Evolutionary conservation across 352 stramenopile genomes (phyloP).

Genomic region (Pythium volutum): DNA sequence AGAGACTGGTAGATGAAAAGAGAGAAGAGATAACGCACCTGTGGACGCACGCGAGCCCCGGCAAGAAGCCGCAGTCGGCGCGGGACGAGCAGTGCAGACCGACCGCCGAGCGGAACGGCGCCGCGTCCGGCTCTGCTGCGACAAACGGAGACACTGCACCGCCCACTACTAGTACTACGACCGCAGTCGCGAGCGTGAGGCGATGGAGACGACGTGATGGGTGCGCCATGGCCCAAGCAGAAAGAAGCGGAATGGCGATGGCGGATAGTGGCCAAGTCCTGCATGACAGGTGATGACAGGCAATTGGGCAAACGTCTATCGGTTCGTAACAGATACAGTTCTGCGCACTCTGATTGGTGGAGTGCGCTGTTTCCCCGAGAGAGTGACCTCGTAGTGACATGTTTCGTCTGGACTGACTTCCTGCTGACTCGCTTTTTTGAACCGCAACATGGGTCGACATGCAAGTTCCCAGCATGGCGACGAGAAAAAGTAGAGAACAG

Average conservation of each 20-base stretch:
- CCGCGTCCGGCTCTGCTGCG: background rate
- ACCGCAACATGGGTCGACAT: too few relatives aligned
- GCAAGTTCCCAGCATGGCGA: too few relatives aligned
- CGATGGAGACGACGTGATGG: background rate
- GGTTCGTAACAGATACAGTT: background rate
- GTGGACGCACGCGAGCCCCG: slow-evolving; percentile 62
- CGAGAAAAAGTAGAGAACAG: too few relatives aligned
- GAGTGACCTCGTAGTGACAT: slow-evolving; percentile 2
- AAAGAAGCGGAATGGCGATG: background rate
- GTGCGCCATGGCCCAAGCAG: background rate
- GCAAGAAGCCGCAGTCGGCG: slow-evolving; percentile 73
- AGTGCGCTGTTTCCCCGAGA: background rate
- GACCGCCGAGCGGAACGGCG: slow-evolving; percentile 34
- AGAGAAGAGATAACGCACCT: slow-evolving; percentile 28
- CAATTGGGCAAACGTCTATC: background rate
- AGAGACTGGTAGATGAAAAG: background rate
- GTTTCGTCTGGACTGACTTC: slow-evolving; percentile 1
- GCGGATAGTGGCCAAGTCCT: background rate
- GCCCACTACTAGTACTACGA: background rate
- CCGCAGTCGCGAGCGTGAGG: background rate
- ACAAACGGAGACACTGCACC: background rate
- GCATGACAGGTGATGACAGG: background rate
- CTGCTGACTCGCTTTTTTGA: background rate
- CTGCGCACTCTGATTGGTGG: slow-evolving; percentile 1
- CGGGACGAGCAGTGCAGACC: slow-evolving; percentile 44